Percentiles rank a stretch among this genome's conserved stretches.
Conservation (phyloP, 148 eudicot species). For the Vaccinium vitisidaea region DNA sequence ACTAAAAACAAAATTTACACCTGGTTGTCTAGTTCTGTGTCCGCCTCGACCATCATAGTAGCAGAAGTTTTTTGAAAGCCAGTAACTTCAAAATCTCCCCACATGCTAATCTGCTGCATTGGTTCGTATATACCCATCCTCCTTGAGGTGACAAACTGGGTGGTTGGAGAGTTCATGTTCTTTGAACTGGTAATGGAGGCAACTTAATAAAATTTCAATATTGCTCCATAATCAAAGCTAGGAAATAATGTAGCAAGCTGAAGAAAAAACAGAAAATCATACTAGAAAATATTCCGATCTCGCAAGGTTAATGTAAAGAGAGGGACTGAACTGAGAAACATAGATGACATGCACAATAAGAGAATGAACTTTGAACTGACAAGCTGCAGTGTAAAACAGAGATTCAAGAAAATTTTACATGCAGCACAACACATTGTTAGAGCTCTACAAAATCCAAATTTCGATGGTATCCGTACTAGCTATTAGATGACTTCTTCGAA, state of each 20-base stretch:
- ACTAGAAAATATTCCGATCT: not conserved
- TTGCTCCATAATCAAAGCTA: conserved; percentile 1
- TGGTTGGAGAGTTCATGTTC: conserved; percentile 64
- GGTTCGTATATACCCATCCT: conserved; percentile 85
- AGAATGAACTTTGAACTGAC: not conserved
- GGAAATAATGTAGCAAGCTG: conserved; percentile 3
- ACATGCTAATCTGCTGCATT: conserved; percentile 70
- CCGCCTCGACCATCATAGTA: conserved; percentile 48
- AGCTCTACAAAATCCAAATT: not conserved
- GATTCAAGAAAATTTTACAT: conserved; percentile 3
- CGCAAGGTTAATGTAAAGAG: not conserved
- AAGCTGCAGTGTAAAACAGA: not conserved
- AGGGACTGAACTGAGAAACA: not conserved
- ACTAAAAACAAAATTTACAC: conserved; percentile 26
- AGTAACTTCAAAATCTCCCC: conserved; percentile 78
- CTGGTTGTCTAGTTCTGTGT: conserved; percentile 62
- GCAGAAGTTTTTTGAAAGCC: conserved; percentile 50
- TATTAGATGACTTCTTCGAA: not conserved
- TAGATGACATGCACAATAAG: not conserved
- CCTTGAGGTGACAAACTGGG: conserved; percentile 64
- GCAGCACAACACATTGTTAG: not conserved
- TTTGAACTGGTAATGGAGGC: conserved; percentile 16
- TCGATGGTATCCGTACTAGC: not conserved
- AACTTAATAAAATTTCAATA: conserved; percentile 19
- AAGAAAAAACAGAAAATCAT: not conserved